Base-by-base conservation (phyloP, 2,329 filamentous ascomycete species). In the Podosphaera aphanis region DNA sequence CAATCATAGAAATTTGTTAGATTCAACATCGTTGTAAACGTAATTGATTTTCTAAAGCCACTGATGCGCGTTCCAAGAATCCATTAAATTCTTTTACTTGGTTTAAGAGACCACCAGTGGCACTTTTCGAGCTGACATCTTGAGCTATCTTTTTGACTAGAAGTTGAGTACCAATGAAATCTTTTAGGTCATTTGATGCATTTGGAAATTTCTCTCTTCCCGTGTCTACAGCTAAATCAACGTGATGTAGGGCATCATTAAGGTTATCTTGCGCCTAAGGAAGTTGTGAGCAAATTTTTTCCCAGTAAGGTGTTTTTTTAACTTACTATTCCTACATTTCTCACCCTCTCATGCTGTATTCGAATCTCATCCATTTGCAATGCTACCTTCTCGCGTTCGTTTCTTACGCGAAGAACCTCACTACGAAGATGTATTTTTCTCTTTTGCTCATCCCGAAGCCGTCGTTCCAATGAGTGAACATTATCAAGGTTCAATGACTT, bases 301-400 rank as follows among this genome's bases (percentile, higher is more conserved):
- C 19, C 19, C 10, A 10, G 15, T 19, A 33, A 15, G 27, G 1
- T 15, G 25, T 15, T 15, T 13, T 23, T 27, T n/a, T 13, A 31
- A 58, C 66, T 50, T 58, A 73, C 73, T 58, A 69, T 60, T 46
- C 68, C 64, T 47, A 68, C 63, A 49, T 65, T 66, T 44, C 63
- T 69, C 23, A 71, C 68, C 2, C 61, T 64, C 49, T 77, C 73
- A 47, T 79, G 73, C 52, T 66, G 69, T 31, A 67, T 66, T 39
- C 75, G 64, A n/a, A 77, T 63, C 6, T 71, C 71, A 50, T 79
- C 75, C 65, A 75, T 77, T 37, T 67, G 68, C 16, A 79, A 58
- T 4, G 69, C 72, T 6, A 79, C 68, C 51, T 77, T 68, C 52
- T 78, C 73, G 45, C 73, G 64, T 59, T 79, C 74, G 19, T 64